These are phyloP conservation scores for Phytophthora quininea DNA, from an alignment of 352 stramenopile genomes.

Conservation along the genomic window DNA sequence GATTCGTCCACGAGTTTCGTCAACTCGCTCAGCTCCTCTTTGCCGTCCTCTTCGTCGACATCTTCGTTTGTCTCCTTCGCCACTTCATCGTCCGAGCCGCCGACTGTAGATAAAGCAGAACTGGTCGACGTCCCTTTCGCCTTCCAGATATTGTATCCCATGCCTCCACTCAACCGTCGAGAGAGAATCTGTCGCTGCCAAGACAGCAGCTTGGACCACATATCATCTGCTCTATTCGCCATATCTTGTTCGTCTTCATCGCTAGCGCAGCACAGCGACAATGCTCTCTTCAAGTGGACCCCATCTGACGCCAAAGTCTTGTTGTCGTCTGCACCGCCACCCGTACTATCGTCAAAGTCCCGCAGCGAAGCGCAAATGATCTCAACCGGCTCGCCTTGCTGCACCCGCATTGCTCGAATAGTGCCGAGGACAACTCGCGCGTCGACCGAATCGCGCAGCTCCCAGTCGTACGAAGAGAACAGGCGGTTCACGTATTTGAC, in stretches of 20 bases:
- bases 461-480: constrained; percentile 67
- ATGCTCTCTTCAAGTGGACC: constrained; percentile 11
- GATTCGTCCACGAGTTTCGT: constrained; percentile 33
- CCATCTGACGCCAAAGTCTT: constrained; percentile 17
- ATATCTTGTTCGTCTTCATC: constrained; percentile 51
- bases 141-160: constrained; percentile 24
- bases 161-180: constrained; percentile 18
- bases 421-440: constrained; percentile 60
- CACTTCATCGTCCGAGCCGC: neutral
- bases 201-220: constrained; percentile 23
- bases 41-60: constrained; percentile 32
- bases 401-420: constrained; percentile 57
- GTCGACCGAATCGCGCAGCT: constrained; percentile 53
- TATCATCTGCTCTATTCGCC: constrained; percentile 10
- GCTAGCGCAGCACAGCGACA: constrained; percentile 50
- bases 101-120: neutral
- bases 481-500: constrained; percentile 53
- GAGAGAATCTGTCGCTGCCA: constrained; percentile 33
- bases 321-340: constrained; percentile 15
- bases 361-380: constrained; percentile 46
- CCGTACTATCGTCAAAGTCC: constrained; percentile 51
- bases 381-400: constrained; percentile 60
- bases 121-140: constrained; percentile 2
- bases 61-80: neutral
- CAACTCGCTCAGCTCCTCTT: constrained; percentile 30